These are phyloP conservation scores for Daucus carota DNA, from an alignment of 129 eudicot genomes.

Conservation along the genomic window DH1_v3.0 NC_030387.2:1568501-1569000, in stretches of 20 bases:
- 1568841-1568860: background rate
- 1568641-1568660: background rate
- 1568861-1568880: slow-evolving; percentile 7
- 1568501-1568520: too few relatives aligned
- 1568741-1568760: background rate
- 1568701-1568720: background rate
- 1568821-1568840: slow-evolving; percentile 12
- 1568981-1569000: slow-evolving; percentile 2
- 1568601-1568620: background rate
- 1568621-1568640: background rate
- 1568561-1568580: too few relatives aligned
- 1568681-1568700: background rate
- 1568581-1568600: too few relatives aligned
- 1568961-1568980: slow-evolving; percentile 16
- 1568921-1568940: slow-evolving; percentile 11
- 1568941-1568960: slow-evolving; percentile 2
- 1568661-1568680: background rate
- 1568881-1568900: slow-evolving; percentile 11
- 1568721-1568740: slow-evolving; percentile 1
- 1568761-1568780: slow-evolving; percentile 11
- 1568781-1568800: slow-evolving; percentile 9
- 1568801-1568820: slow-evolving; percentile 10
- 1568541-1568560: too few relatives aligned
- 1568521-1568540: too few relatives aligned
- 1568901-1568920: slow-evolving; percentile 7